These are phyloP conservation scores for Wickerhamomyces xylosicus DNA, from an alignment of 805 yeast genomes.

Conservation along the genomic window DNA sequence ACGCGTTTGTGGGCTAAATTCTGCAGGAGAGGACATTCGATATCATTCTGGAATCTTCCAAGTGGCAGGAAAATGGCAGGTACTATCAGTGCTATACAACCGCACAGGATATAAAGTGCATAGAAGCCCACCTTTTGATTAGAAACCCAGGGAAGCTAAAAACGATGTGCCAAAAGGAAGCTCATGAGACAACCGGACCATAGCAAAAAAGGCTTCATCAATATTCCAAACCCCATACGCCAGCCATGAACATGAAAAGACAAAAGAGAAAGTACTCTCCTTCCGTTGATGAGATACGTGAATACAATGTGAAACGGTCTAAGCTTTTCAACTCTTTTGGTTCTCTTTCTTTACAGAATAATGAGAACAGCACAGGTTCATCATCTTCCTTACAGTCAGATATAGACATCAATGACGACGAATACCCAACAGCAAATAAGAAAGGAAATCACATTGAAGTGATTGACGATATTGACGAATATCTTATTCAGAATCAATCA, in stretches of 20 bases:
- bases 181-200: too few relatives aligned
- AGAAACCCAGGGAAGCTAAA: too few relatives aligned
- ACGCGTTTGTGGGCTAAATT: too few relatives aligned
- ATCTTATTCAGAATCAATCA: constrained; percentile 9
- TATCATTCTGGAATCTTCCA: too few relatives aligned
- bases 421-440: constrained; percentile 5
- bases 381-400: neutral
- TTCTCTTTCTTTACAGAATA: constrained; percentile 13
- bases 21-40: too few relatives aligned
- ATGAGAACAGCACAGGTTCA: neutral
- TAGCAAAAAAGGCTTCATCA: neutral
- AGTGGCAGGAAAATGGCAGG: too few relatives aligned
- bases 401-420: constrained; percentile 3
- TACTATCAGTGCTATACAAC: too few relatives aligned
- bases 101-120: neutral
- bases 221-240: too few relatives aligned
- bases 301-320: constrained; percentile 23
- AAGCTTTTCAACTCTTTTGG: constrained; percentile 22
- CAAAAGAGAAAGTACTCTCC: constrained; percentile 10
- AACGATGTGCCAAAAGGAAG: too few relatives aligned
- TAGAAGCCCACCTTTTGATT: too few relatives aligned
- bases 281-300: constrained; percentile 12
- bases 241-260: too few relatives aligned
- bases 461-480: constrained; percentile 10
- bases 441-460: too few relatives aligned